phyloP scores from a whole-genome alignment of 768 basidiomycete genomes.

The Cubamyces sp. region DNA sequence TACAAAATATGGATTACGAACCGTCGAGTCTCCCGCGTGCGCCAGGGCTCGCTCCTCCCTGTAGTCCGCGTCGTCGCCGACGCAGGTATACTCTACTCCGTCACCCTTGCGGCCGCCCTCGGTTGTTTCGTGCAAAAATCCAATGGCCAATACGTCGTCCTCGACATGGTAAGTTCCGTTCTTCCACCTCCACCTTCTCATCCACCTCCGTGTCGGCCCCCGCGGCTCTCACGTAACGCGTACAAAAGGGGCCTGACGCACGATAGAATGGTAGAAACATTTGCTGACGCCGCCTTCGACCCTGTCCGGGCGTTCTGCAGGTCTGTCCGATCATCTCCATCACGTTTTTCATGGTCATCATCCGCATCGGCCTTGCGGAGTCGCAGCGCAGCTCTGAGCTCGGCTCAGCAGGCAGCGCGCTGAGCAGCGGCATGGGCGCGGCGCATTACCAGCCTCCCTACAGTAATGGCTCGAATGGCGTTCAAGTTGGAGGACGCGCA shows the following conservation, averaged over 20 bases:
- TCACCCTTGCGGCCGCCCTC: constrained; percentile 31
- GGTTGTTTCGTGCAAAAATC: constrained; percentile 29
- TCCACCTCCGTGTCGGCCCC: too few species aligned
- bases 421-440: not conserved
- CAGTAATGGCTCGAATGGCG: not conserved
- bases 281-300: not conserved
- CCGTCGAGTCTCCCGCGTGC: constrained; percentile 12
- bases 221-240: too few species aligned
- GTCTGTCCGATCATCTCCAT: constrained; percentile 33
- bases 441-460: not conserved
- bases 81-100: constrained; percentile 31
- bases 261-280: too few species aligned
- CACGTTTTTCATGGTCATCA: constrained; percentile 34
- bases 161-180: constrained; percentile 29
- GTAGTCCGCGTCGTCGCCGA: constrained; percentile 33
- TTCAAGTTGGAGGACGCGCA: not conserved
- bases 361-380: constrained; percentile 26
- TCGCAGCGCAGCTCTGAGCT: not conserved
- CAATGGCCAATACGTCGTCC: constrained; percentile 27
- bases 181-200: not conserved
- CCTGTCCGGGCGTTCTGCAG: constrained; percentile 7
- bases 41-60: constrained; percentile 22
- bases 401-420: not conserved
- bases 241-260: too few species aligned
- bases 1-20: constrained; percentile 33